These are phyloP conservation scores for Plasmodium vivax DNA, from an alignment of 169 alveolate species.

Conservation along the genomic window DNA sequence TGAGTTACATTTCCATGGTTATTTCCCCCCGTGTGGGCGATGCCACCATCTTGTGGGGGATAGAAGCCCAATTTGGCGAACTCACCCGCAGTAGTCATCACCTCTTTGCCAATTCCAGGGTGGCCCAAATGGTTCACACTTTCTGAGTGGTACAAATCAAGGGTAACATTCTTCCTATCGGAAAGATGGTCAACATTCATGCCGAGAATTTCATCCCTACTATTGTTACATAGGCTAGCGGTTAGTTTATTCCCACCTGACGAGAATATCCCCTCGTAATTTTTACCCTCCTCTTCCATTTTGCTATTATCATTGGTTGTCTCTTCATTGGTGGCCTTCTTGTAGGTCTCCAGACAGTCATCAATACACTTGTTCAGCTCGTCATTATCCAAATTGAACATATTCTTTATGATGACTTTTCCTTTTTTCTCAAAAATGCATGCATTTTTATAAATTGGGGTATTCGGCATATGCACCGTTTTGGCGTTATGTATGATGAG, in stretches of 20 bases:
- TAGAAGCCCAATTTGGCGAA: not conserved
- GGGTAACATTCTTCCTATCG: not conserved
- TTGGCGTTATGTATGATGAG: conserved; percentile 80
- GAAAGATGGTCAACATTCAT: not conserved
- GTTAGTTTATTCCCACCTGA: not conserved
- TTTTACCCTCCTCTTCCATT: not conserved
- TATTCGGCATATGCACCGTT: conserved; percentile 84
- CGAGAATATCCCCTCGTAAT: not conserved
- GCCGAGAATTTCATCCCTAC: not conserved
- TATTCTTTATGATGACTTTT: conserved; percentile 64
- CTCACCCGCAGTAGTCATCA: not conserved
- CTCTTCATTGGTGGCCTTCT: not conserved
- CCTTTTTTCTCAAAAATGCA: conserved; percentile 78
- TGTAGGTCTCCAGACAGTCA: conserved; percentile 28
- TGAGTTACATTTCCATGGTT: not conserved
- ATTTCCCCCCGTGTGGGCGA: not conserved
- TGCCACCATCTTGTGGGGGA: not conserved
- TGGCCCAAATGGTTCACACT: not conserved
- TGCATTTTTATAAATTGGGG: conserved; percentile 79
- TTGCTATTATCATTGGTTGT: not conserved
- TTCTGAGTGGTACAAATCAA: not conserved
- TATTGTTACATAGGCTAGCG: not conserved
- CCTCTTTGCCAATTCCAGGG: not conserved
- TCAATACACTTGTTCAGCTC: conserved; percentile 34
- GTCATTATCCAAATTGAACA: conserved; percentile 64